Percentiles rank a stretch among this genome's conserved stretches.
phyloP scores from a whole-genome alignment of 345 rosid genomes.

The Acer saccharum region DNA sequence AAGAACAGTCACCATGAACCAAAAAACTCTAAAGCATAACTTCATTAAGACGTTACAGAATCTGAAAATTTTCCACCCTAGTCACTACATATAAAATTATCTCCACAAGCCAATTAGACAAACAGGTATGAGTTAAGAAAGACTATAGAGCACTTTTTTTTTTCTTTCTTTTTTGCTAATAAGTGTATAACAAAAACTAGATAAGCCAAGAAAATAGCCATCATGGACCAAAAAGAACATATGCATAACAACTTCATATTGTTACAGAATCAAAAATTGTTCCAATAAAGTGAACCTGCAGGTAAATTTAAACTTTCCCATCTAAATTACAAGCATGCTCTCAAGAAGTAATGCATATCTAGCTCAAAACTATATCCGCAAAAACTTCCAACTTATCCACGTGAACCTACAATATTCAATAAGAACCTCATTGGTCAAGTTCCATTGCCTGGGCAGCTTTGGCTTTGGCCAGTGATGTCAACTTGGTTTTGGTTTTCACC shows the following conservation, averaged over 20 bases:
- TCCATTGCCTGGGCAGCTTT: constrained; percentile 97
- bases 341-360: background rate
- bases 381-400: background rate
- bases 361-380: constrained; percentile 12
- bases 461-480: constrained; percentile 76
- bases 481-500: constrained; percentile 87
- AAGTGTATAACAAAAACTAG: background rate
- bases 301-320: background rate
- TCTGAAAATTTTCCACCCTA: background rate
- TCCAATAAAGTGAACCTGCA: background rate
- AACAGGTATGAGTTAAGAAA: background rate
- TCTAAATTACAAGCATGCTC: constrained; percentile 18
- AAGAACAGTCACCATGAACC: background rate
- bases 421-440: constrained; percentile 62
- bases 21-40: background rate
- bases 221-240: background rate
- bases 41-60: background rate
- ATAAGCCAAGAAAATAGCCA: background rate
- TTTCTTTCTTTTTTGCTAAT: background rate
- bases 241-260: background rate
- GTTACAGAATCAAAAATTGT: background rate
- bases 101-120: constrained; percentile 8
- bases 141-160: background rate
- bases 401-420: background rate
- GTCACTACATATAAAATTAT: background rate